Base-by-base conservation (phyloP, 106 monocot species). In the Platanthera guangdongensis region DNA sequence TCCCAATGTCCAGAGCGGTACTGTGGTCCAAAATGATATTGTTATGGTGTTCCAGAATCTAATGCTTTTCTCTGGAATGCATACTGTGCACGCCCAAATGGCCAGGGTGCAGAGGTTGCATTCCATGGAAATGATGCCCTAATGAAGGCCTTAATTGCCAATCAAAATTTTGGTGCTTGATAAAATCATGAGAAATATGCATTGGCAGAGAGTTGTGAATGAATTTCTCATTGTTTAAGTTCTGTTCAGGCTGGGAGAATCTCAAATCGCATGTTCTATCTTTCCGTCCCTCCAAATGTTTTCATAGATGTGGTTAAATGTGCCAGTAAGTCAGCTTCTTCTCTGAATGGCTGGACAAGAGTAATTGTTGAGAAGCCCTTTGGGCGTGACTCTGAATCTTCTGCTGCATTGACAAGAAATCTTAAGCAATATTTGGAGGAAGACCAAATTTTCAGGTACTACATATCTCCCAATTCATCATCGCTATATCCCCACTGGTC, bases 301-400 rank as follows among this genome's bases (percentile, higher is more conserved):
- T 95, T 95, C 75, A 65, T 95, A 60, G 83, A 92, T 81, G 95
- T 90, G 39, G 95, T 87, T 51, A 92, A 90, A 84, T 90, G 86
- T 83, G 87, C 95, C 54, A 90, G 92, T 72, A 77, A 68, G 57
- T 86, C 92, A 52, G 87, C 90, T 76, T 88, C 95, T 83, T 90
- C 95, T 51, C 69, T 73, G 49, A 92, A 88, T 87, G 95, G 95
- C 15, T 92, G 95, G 95, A 95, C 95, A 50, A 87, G 95, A 79
- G 90, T 95, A 13, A 95, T 95, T 72, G 92, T 95, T 47, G 95
- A 95, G 79, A 95, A 95, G 39, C 95, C 95, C 1, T 95, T 95
- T 84, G 95, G 95, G 4, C 85, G 92, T 10, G 95, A 95, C 49
- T 86, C 85, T 47, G 88, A 92, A 73, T 92, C 95, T 74, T 95